A percentile compares a stretch with the other conserved stretches of the same genome.
These are phyloP conservation scores for Tylopilus sp. DNA, from an alignment of 768 basidiomycete species.

Conservation along the genomic window DNA sequence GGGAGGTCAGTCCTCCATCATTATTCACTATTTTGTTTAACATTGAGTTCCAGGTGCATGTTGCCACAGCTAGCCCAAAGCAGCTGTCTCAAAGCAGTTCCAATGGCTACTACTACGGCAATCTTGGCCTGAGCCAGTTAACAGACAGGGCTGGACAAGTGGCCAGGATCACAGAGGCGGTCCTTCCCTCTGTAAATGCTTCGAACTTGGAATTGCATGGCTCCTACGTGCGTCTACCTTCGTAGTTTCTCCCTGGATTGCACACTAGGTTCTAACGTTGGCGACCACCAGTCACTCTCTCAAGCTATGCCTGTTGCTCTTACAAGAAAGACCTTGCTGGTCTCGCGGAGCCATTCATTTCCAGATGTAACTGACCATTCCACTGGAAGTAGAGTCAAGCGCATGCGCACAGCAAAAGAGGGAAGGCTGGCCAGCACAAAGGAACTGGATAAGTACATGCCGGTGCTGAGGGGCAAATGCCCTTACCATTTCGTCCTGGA, in stretches of 20 bases:
- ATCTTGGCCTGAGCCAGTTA: background rate
- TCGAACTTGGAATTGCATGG: background rate
- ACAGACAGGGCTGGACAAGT: background rate
- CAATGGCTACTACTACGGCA: background rate
- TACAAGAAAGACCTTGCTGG: background rate
- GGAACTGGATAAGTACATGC: constrained; percentile 3
- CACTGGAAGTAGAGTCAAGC: background rate
- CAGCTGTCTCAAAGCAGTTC: background rate
- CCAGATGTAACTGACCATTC: background rate
- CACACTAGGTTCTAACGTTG: background rate
- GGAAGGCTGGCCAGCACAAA: background rate
- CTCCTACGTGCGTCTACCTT: background rate
- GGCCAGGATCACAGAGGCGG: background rate
- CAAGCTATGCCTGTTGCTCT: background rate
- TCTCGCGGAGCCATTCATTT: background rate
- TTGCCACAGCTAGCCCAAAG: background rate
- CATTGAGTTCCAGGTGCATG: background rate
- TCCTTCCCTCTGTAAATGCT: no score
- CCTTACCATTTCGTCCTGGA: constrained; percentile 4
- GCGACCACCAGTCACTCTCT: background rate
- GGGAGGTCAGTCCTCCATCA: background rate
- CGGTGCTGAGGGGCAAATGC: constrained; percentile 6
- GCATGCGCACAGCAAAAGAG: background rate
- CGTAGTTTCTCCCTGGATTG: background rate
- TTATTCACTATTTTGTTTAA: background rate